Percentiles rank a stretch among this genome's conserved stretches.
Evolutionary conservation across 2,329 filamentous ascomycete species (phyloP).

Genomic region (Ophiostoma perfectum): DNA sequence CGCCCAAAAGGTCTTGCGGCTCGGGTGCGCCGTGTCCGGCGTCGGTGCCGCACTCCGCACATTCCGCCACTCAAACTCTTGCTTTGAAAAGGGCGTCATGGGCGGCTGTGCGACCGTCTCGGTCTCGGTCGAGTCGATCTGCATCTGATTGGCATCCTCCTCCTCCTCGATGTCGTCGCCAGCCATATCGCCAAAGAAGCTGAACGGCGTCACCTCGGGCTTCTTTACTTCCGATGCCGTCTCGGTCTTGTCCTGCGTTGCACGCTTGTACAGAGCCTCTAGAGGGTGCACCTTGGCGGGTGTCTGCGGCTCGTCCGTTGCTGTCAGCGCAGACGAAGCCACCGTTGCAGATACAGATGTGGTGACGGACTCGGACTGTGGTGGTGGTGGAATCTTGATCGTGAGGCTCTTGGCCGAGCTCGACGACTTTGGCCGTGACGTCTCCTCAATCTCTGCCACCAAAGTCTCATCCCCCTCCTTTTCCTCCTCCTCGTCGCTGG

Average conservation of each 20-base stretch:
- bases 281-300: constrained; percentile 66
- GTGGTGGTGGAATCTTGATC: constrained; percentile 49
- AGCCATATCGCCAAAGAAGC: constrained; percentile 64
- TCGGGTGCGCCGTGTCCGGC: constrained; percentile 81
- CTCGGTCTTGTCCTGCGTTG: constrained; percentile 29
- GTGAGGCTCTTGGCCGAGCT: constrained; percentile 47
- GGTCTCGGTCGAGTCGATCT: constrained; percentile 30
- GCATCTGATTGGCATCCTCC: constrained; percentile 35
- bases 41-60: constrained; percentile 89
- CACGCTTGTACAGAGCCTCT: constrained; percentile 83
- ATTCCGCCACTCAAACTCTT: constrained; percentile 68
- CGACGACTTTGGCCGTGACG: constrained; percentile 45
- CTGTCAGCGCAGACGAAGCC: background rate
- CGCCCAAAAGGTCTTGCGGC: constrained; percentile 38
- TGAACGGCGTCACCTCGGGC: constrained; percentile 48
- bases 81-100: constrained; percentile 75
- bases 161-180: constrained; percentile 44
- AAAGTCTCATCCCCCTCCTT: constrained; percentile 24
- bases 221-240: constrained; percentile 29
- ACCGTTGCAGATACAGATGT: background rate
- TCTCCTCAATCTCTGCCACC: constrained; percentile 14
- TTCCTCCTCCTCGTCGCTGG: constrained; percentile 24
- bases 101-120: constrained; percentile 40
- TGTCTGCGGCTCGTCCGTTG: constrained; percentile 27
- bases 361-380: constrained; percentile 20